phyloP scores from a whole-genome alignment of 148 eudicot genomes.

The Talinum fruticosum region DNA sequence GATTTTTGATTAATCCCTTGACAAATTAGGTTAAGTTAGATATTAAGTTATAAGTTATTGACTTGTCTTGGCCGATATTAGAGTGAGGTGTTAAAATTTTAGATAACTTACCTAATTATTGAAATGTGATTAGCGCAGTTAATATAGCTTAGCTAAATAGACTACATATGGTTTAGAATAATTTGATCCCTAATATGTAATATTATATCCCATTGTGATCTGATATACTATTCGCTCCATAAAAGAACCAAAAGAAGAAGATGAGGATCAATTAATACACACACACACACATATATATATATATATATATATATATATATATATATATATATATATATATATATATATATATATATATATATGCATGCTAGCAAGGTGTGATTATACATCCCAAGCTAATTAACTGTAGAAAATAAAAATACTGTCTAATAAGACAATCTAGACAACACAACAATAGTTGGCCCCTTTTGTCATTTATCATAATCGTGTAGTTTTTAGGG shows the following conservation, averaged over 20 bases:
- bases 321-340: too few species aligned
- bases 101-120: too few species aligned
- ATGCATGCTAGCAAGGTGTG: not conserved
- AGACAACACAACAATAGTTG: not conserved
- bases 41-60: too few species aligned
- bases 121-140: not conserved
- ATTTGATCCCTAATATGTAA: not conserved
- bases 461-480: not conserved
- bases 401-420: not conserved
- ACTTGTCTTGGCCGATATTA: too few species aligned
- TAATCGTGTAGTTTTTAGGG: not conserved
- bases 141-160: not conserved
- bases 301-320: too few species aligned
- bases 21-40: too few species aligned
- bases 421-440: not conserved
- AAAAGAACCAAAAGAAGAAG: not conserved
- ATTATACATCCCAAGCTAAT: not conserved
- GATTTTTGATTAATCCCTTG: too few species aligned
- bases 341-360: too few species aligned
- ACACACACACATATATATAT: too few species aligned
- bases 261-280: not conserved
- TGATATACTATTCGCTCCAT: not conserved
- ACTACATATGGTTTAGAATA: too few species aligned
- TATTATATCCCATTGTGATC: not conserved
- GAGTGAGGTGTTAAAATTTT: too few species aligned